Evolutionary conservation across 2,329 filamentous ascomycete species (phyloP).

Genomic region (Talaromyces sp.): DNA sequence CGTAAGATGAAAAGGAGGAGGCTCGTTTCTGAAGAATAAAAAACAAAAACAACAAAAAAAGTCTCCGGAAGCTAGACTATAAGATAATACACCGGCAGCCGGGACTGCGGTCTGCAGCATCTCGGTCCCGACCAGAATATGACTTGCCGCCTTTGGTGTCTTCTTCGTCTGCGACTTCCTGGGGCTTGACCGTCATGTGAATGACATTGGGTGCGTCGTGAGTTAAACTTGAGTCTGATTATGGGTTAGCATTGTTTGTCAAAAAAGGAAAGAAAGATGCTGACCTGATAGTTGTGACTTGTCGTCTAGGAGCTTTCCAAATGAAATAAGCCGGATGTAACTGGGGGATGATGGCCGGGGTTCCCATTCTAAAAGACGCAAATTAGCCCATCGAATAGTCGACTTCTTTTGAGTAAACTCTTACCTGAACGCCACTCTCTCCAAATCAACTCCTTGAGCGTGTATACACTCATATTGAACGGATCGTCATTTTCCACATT

Average conservation of each 20-base stretch:
- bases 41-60: background rate
- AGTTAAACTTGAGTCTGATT: conserved; percentile 72
- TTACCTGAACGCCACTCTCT: conserved; percentile 79
- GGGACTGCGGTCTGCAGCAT: conserved; percentile 53
- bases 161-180: conserved; percentile 76
- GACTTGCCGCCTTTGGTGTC: conserved; percentile 64
- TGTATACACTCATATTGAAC: conserved; percentile 88
- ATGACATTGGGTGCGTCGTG: conserved; percentile 73
- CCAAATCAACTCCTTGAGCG: conserved; percentile 88
- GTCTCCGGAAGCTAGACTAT: conserved; percentile 29
- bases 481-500: conserved; percentile 73
- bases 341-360: conserved; percentile 78
- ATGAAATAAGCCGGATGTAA: conserved; percentile 85
- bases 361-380: conserved; percentile 65
- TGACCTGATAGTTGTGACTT: conserved; percentile 79
- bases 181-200: conserved; percentile 90
- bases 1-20: background rate
- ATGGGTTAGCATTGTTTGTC: background rate
- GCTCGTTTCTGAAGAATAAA: background rate
- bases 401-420: conserved; percentile 1
- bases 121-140: conserved; percentile 46
- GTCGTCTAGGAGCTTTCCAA: conserved; percentile 86
- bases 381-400: background rate
- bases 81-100: conserved; percentile 63
- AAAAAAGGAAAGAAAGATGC: conserved; percentile 22